Evolutionary conservation across 345 rosid species (phyloP).

Genomic region (Rhizophora mangle): DNA sequence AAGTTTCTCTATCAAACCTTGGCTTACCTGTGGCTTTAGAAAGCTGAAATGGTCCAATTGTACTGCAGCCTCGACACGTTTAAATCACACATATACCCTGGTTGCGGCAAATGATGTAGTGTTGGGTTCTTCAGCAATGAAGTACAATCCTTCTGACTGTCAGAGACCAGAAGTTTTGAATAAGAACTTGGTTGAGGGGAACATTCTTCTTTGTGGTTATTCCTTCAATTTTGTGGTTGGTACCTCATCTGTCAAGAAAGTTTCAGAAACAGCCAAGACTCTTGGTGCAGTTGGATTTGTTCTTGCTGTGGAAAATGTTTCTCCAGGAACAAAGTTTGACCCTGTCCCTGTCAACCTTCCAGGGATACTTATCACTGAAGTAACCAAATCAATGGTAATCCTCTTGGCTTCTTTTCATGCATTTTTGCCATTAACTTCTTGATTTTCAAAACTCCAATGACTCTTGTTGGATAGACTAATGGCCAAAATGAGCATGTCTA

Average conservation of each 20-base stretch:
- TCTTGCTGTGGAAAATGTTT: constrained; percentile 93
- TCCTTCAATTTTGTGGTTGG: constrained; percentile 96
- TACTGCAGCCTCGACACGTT: constrained; percentile 79
- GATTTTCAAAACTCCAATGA: not conserved
- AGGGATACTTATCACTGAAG: constrained; percentile 85
- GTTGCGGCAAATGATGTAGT: constrained; percentile 97
- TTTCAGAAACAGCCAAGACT: constrained; percentile 82
- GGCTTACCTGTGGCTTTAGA: constrained; percentile 8
- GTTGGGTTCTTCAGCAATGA: constrained; percentile 66
- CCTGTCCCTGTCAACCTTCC: constrained; percentile 90
- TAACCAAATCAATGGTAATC: constrained; percentile 73
- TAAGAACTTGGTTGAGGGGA: constrained; percentile 80
- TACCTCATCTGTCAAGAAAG: constrained; percentile 92
- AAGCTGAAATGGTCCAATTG: constrained; percentile 21
- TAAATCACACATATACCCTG: constrained; percentile 67
- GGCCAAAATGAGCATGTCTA: not conserved
- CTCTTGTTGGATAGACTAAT: not conserved
- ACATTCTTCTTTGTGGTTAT: constrained; percentile 96
- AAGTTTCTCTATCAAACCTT: constrained; percentile 1
- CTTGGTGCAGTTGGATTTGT: constrained; percentile 98
- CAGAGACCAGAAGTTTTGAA: constrained; percentile 89
- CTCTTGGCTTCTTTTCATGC: constrained; percentile 6
- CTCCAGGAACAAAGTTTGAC: constrained; percentile 94
- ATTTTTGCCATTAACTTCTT: not conserved
- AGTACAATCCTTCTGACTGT: constrained; percentile 88